phyloP scores from a whole-genome alignment of 257 asterid genomes.

The Anisodus tanguticus region DNA sequence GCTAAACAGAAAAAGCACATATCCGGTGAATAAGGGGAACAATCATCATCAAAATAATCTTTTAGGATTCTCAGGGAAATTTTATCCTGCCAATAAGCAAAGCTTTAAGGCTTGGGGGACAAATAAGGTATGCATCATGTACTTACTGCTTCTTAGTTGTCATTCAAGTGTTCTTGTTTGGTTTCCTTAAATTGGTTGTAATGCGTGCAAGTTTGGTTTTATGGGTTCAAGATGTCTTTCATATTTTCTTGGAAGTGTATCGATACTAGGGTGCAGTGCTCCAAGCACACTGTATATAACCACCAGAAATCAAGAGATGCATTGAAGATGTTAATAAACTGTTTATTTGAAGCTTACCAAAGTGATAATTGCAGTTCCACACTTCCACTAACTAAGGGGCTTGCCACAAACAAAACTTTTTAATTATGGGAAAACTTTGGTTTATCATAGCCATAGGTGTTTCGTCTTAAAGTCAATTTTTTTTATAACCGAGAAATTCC shows the following conservation, averaged over 20 bases:
- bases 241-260: slow-evolving; percentile 16
- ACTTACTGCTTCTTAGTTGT: not conserved
- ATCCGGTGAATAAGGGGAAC: slow-evolving; percentile 47
- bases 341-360: not conserved
- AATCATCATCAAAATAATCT: slow-evolving; percentile 46
- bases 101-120: slow-evolving; percentile 46
- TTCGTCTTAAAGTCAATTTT: not conserved
- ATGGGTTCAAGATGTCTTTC: not conserved
- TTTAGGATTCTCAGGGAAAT: slow-evolving; percentile 47
- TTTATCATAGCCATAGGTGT: not conserved
- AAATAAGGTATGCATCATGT: slow-evolving; percentile 52
- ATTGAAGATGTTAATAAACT: slow-evolving; percentile 7
- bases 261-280: not conserved
- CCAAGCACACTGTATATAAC: slow-evolving; percentile 4
- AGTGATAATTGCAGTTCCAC: not conserved
- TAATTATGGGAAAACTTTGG: not conserved
- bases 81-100: slow-evolving; percentile 53
- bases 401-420: not conserved
- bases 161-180: slow-evolving; percentile 12
- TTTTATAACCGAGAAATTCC: not conserved
- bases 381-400: not conserved
- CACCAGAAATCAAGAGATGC: slow-evolving; percentile 5
- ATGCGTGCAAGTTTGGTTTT: slow-evolving; percentile 15
- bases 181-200: not conserved
- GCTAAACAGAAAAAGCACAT: slow-evolving; percentile 44